Evolutionary conservation across 495 filamentous ascomycete species (phyloP), one percentile per base, ranked within the genome.

Genomic region (Clohesyomyces aquaticus): DNA sequence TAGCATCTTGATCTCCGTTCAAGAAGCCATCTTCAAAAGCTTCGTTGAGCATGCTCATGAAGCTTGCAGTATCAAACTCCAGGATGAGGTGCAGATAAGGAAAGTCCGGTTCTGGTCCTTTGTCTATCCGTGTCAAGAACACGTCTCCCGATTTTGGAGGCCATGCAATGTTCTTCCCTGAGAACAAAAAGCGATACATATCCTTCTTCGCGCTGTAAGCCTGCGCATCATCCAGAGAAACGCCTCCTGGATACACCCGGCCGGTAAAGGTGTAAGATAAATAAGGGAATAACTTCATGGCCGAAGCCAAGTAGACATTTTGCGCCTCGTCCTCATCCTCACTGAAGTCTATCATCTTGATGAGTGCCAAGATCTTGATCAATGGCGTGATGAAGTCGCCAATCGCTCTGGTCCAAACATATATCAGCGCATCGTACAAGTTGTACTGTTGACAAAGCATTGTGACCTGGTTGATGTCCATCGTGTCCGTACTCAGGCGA

Each of bases 1-100:
- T 73, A 61, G 78, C 77, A 50, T 89, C 86, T 0, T 83, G 80
- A 9, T 82, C 81, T 48, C 91, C 88, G 70, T 97, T 98, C 52
- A 98, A 81, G 63, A 96, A 98, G 6, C 86, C 80, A 71, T 98
- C 93, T 73, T 98, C 94, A 68, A 98, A 98, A 9, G 94, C 94
- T 76, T 98, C 94, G 67, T 98, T 98, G 19, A 98, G 77, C 67
- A 93, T 91, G 75, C 93, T 97, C 75, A 98, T 82, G 67, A 97
- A 93, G 76, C 91, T 97, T 2, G 90, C 81, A 0, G 94, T 83
- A 73, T 97, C 90, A 64, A 95, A 97, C 52, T 90, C 83, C 23
- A 98, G 80, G 53, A 98, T 87, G 65, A 88, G 83, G 27, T 88
- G 84, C 1, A 98, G 83, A 72, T 93, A 91, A 3, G 90, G 88